Evolutionary conservation across 768 basidiomycete genomes (phyloP), one percentile per base, ranked within the genome.

Genomic region (Suillus placidus): DNA sequence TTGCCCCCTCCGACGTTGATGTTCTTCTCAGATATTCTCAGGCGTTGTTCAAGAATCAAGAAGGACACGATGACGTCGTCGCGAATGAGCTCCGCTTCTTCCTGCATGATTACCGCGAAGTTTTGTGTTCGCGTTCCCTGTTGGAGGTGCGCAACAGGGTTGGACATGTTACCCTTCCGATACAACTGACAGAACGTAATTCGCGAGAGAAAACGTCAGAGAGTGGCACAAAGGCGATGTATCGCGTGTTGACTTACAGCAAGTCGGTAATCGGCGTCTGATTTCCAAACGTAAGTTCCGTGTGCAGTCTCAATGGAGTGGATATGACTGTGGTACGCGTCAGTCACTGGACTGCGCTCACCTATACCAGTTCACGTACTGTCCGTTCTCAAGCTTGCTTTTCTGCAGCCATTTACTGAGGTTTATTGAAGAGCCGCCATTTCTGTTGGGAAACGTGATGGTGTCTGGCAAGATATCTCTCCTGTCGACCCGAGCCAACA

Each of bases 41-140:
- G 64, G 5, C 67, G 60, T 38, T 66, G 67, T 65, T 69, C 64
- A 16, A 71, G 70, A 62, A 71, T 66, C 47, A 68, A 61, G 58
- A 55, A 63, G 14, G 54, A 60, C 4, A 71, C 47, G 26, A 71
- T 42, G 13, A 71, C 58, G 37, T 71, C 70, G 26, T 71, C 67
- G 16, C 67, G 62, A 37, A 58, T 43, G 14, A 60, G 40, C 43
- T 71, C 67, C 5, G 54, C 62, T 18, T 40, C 16, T 7, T 47
- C 43, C 30, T 71, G 52, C 4, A 71, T 57, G 57, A 71, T 63
- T 26, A 68, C 61, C 26, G 63, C 61, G 4, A 68, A 37, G 16
- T 71, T 62, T 16, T 65, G 51, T 8, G 52, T 68, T 6, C 23
- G 16, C 4, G 67, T 51, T 20, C 55, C 37, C 4, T 10, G 54